phyloP scores from a whole-genome alignment of 1,284 basidiomycete genomes.

The Ustilago hordei region DNA sequence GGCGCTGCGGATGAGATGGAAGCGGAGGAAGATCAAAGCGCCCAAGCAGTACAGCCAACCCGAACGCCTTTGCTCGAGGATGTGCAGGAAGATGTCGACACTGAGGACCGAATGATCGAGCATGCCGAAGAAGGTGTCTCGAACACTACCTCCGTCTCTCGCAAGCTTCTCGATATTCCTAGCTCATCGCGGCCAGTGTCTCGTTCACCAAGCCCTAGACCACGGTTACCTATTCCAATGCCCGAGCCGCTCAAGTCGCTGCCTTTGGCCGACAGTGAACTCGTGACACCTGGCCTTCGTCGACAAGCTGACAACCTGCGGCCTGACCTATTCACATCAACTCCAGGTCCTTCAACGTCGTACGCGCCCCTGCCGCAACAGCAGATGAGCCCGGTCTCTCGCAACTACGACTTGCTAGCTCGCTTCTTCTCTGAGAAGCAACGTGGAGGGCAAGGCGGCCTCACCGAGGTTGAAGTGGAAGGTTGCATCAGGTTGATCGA shows the following conservation, averaged over 20 bases:
- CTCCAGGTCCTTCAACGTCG: constrained; percentile 24
- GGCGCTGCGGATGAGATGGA: constrained; percentile 29
- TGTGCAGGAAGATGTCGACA: constrained; percentile 17
- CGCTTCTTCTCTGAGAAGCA: constrained; percentile 62
- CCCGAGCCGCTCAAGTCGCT: constrained; percentile 25
- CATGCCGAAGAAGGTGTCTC: constrained; percentile 25
- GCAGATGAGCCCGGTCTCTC: constrained; percentile 52
- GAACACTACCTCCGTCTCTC: neutral
- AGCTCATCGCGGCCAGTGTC: neutral
- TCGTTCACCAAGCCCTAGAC: constrained; percentile 22
- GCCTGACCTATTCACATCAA: constrained; percentile 2
- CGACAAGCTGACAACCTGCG: constrained; percentile 20
- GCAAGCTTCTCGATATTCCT: constrained; percentile 10
- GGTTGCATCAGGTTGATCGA: constrained; percentile 59
- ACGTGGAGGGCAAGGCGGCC: constrained; percentile 37
- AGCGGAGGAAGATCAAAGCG: constrained; percentile 10
- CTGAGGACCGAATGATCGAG: constrained; percentile 42
- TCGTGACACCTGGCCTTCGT: constrained; percentile 47
- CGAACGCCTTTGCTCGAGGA: constrained; percentile 4
- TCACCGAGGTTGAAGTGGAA: constrained; percentile 58
- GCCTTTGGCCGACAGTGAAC: constrained; percentile 33
- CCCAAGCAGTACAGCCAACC: neutral
- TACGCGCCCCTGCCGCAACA: constrained; percentile 18
- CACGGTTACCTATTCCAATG: constrained; percentile 15
- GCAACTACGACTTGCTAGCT: constrained; percentile 58